These are phyloP conservation scores for Xylaria sp. DNA, from an alignment of 2,329 filamentous ascomycete species.

Conservation along the genomic window DNA sequence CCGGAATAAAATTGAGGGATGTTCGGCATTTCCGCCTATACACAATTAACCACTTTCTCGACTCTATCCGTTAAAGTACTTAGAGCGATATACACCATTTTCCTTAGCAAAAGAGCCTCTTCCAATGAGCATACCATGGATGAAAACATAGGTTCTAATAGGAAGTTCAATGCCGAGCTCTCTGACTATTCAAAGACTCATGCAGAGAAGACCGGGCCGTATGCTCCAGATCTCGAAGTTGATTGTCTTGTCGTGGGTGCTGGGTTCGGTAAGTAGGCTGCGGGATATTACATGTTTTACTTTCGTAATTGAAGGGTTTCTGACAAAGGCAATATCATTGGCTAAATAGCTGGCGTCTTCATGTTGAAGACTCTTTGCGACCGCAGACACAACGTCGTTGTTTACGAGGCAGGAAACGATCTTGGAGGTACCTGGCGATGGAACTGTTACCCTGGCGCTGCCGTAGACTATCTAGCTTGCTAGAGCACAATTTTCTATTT, in stretches of 20 bases:
- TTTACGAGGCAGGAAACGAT: slow-evolving; percentile 59
- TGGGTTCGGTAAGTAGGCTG: slow-evolving; percentile 48
- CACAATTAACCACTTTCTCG: too few relatives aligned
- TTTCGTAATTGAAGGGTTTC: background rate
- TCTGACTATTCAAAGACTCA: slow-evolving; percentile 20
- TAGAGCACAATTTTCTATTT: too few relatives aligned
- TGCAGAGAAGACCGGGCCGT: slow-evolving; percentile 24
- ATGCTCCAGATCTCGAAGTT: slow-evolving; percentile 32
- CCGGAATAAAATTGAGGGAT: too few relatives aligned
- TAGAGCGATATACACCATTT: too few relatives aligned
- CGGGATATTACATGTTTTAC: too few relatives aligned
- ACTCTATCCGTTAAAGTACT: too few relatives aligned
- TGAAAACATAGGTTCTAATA: slow-evolving; percentile 6
- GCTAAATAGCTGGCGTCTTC: slow-evolving; percentile 50
- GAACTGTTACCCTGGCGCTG: slow-evolving; percentile 62
- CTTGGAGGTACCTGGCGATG: slow-evolving; percentile 61
- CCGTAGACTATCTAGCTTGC: too few relatives aligned
- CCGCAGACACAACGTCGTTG: slow-evolving; percentile 52
- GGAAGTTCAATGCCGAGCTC: slow-evolving; percentile 26
- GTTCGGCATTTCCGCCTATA: too few relatives aligned
- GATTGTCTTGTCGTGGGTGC: slow-evolving; percentile 53
- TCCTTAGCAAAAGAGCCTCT: too few relatives aligned
- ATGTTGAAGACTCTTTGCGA: slow-evolving; percentile 59
- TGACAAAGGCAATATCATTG: background rate
- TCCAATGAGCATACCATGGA: slow-evolving; percentile 13